These are phyloP conservation scores for Cordyceps farinosa DNA, from an alignment of 2,329 filamentous ascomycete genomes.

Conservation along the genomic window DNA sequence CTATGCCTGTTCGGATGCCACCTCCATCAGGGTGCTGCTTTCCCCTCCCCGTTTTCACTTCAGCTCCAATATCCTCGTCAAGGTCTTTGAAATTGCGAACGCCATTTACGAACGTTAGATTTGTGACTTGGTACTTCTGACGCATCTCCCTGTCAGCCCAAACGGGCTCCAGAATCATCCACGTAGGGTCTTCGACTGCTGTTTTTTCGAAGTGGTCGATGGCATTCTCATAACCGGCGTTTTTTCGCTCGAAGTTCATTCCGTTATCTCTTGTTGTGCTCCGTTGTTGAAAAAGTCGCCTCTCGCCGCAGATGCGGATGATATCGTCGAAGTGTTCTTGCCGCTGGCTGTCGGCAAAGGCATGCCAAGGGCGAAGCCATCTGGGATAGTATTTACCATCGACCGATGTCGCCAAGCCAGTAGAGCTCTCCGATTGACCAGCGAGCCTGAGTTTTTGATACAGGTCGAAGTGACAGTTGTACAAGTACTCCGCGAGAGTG, in stretches of 20 bases:
- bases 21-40: neutral
- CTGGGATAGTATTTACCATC: neutral
- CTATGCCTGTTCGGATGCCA: neutral
- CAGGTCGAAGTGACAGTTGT: constrained; percentile 6
- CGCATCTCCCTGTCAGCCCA: neutral
- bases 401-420: neutral
- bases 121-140: neutral
- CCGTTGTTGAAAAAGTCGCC: neutral
- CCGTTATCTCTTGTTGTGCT: neutral
- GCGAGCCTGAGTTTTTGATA: constrained; percentile 6
- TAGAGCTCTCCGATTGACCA: neutral
- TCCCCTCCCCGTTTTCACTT: neutral
- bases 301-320: neutral
- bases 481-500: neutral
- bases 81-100: neutral
- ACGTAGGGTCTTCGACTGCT: neutral
- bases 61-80: neutral
- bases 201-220: neutral
- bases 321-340: neutral
- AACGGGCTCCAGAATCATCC: neutral
- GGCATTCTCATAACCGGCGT: neutral
- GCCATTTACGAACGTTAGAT: neutral
- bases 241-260: neutral
- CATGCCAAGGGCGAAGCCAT: neutral
- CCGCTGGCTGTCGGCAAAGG: neutral